A percentile compares a stretch with the other conserved stretches of the same genome.
These are phyloP conservation scores for Aspergillus egyptiacus DNA, from an alignment of 495 filamentous ascomycete species.

Conservation along the genomic window DNA sequence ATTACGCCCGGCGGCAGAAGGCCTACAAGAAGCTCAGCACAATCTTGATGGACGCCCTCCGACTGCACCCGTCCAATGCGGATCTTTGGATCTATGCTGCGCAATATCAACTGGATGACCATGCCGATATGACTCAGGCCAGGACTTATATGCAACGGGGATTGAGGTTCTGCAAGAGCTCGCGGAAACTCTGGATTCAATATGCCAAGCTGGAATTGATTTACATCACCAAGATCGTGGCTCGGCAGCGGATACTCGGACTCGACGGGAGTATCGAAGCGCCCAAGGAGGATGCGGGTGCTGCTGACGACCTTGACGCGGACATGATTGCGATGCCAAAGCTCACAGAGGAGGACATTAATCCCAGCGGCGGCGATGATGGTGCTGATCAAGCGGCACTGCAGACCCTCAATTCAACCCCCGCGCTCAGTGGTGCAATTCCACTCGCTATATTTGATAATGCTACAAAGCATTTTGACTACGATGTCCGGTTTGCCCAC, in stretches of 20 bases:
- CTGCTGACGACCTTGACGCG: conserved; percentile 32
- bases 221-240: conserved; percentile 75
- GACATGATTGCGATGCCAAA: conserved; percentile 58
- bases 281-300: conserved; percentile 37
- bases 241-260: conserved; percentile 61
- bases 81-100: conserved; percentile 88
- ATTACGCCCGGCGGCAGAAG: conserved; percentile 69
- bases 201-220: conserved; percentile 91
- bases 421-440: conserved; percentile 82
- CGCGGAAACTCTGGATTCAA: conserved; percentile 71
- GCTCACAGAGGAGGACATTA: conserved; percentile 61
- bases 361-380: conserved; percentile 49
- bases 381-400: conserved; percentile 47
- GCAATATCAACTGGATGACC: conserved; percentile 62
- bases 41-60: conserved; percentile 68
- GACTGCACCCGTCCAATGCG: conserved; percentile 77
- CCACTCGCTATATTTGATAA: conserved; percentile 88
- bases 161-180: conserved; percentile 74
- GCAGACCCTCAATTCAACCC: conserved; percentile 64
- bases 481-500: conserved; percentile 54
- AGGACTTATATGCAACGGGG: conserved; percentile 85
- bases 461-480: conserved; percentile 69
- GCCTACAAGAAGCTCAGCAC: conserved; percentile 73
- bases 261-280: conserved; percentile 50
- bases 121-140: conserved; percentile 79